Base-by-base conservation (phyloP, 192 early-diverging fungal genomes). In the Anaeromyces robustus region DNA sequence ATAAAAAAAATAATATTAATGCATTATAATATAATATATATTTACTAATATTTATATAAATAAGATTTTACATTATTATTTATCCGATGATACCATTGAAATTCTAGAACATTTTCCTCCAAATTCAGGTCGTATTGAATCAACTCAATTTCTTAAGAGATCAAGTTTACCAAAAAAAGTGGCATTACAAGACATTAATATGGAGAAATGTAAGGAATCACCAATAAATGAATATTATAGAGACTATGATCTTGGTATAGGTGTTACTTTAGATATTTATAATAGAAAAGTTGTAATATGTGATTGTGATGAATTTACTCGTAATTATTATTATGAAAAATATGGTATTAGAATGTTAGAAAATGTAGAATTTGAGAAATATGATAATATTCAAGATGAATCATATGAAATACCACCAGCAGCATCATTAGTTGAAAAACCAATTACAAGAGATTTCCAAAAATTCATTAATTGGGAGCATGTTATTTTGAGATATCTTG, bases 221-320 rank as follows among this genome's bases (percentile, higher is more conserved):
- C 29, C 30, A 30, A 43, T 78, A 30, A 39, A 81, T 30, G 77
- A 78, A 37, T 81, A 37, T 22, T 81, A 81, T 30, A 78, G 34
- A 30, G 80, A 81, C 19, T 30, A 78, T 39, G 80, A 81, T 14
- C 28, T 81, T 31, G 29, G 37, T 77, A 79, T 81, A 29, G 80
- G 80, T 11, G 78, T 78, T 29, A 59, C 79, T 9, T 59, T 81
- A 34, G 37, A 81, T 79, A 22, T 81, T 18, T 81, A 81, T 78
- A 78, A 78, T 30, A 34, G 80, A 34, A 77, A 77, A 30, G 30
- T 81, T 16, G 29, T 81, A 34, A 26, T 81, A 6, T 77, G 52
- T 29, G 80, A 81, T 78, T 81, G 80, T 78, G 80, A 81, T 78
- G 80, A 81, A 29, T 81, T 81, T 32, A 81, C 80, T 29, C 77